A percentile compares a stretch with the other conserved stretches of the same genome.
These are phyloP conservation scores for Entoloma clypeatum DNA, from an alignment of 1,284 basidiomycete species.

Conservation along the genomic window DNA sequence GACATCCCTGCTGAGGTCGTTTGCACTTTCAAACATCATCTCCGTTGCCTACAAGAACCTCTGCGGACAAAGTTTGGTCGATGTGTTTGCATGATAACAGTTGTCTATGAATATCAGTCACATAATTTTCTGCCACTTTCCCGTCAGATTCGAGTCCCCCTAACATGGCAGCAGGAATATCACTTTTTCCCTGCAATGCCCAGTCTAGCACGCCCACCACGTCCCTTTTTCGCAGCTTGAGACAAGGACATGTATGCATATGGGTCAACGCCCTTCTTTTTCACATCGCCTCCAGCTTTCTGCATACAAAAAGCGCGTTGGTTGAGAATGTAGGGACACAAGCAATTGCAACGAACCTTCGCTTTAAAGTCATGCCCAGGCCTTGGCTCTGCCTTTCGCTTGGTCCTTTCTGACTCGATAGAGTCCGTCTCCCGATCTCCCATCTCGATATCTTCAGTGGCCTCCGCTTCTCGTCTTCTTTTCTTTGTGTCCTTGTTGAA, in stretches of 20 bases:
- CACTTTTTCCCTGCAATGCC: constrained; percentile 52
- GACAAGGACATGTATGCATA: constrained; percentile 88
- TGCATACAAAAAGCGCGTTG: constrained; percentile 31
- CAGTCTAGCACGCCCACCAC: constrained; percentile 39
- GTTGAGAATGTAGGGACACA: neutral
- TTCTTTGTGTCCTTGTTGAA: constrained; percentile 98
- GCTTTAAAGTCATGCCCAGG: constrained; percentile 91
- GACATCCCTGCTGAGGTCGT: no score
- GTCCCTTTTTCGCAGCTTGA: constrained; percentile 72
- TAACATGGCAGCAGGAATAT: constrained; percentile 11
- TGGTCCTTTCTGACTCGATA: constrained; percentile 48
- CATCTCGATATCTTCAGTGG: constrained; percentile 70
- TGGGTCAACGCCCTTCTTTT: constrained; percentile 82
- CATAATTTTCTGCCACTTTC: neutral
- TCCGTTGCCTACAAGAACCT: neutral
- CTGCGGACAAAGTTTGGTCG: neutral
- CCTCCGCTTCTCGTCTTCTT: constrained; percentile 64
- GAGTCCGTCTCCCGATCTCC: constrained; percentile 44
- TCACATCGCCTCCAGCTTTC: constrained; percentile 92
- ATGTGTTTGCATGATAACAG: no score
- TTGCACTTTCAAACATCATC: no score
- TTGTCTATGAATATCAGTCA: no score
- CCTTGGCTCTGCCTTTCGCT: constrained; percentile 54
- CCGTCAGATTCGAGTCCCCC: no score
- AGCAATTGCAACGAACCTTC: constrained; percentile 45